A percentile compares a stretch with the other conserved stretches of the same genome.
Evolutionary conservation across 2,329 filamentous ascomycete species (phyloP).

Genomic region (Sarocladium strictum): DNA sequence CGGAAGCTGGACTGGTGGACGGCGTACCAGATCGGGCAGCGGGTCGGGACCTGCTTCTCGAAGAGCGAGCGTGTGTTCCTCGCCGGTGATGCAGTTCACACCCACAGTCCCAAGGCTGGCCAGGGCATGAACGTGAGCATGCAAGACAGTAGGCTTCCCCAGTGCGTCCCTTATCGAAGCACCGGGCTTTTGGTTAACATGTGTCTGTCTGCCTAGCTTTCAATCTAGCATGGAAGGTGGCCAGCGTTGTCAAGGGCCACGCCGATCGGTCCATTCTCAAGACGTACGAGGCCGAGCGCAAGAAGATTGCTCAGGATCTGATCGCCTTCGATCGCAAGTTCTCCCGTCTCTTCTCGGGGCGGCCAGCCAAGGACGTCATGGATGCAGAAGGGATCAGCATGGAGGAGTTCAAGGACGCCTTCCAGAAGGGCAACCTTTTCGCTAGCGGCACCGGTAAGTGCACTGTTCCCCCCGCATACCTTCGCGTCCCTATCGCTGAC

Average conservation of each 20-base stretch:
- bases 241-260: slow-evolving; percentile 37
- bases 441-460: slow-evolving; percentile 42
- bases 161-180: too few species aligned
- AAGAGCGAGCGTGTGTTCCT: slow-evolving; percentile 57
- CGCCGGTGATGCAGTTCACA: slow-evolving; percentile 60
- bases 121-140: slow-evolving; percentile 61
- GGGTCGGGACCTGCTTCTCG: slow-evolving; percentile 53
- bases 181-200: too few species aligned
- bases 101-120: slow-evolving; percentile 54
- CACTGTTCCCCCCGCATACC: too few species aligned
- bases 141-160: slow-evolving; percentile 49
- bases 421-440: slow-evolving; percentile 55
- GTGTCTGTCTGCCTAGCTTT: neutral
- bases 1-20: slow-evolving; percentile 59
- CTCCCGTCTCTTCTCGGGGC: slow-evolving; percentile 48
- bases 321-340: slow-evolving; percentile 59
- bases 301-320: slow-evolving; percentile 56
- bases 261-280: slow-evolving; percentile 35
- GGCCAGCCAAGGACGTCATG: slow-evolving; percentile 52
- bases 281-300: slow-evolving; percentile 48
- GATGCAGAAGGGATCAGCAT: slow-evolving; percentile 57
- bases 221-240: slow-evolving; percentile 42
- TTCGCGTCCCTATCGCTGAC: neutral
- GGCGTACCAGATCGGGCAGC: slow-evolving; percentile 65
- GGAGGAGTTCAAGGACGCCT: slow-evolving; percentile 56